These are phyloP conservation scores for Kodamaea suecica DNA, from an alignment of 1,139 yeast species.

Conservation along the genomic window DNA sequence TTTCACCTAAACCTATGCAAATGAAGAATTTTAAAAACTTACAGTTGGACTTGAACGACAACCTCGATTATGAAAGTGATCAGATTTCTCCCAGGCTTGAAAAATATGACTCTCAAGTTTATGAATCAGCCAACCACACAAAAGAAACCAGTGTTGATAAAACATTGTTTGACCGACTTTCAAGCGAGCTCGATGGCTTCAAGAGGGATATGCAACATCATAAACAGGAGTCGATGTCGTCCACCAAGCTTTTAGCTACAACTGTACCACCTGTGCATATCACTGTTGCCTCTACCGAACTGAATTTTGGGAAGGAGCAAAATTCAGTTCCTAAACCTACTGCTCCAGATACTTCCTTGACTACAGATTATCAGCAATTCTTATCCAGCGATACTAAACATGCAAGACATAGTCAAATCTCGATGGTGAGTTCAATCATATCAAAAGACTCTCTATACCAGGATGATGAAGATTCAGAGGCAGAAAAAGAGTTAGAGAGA, in stretches of 20 bases:
- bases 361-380: slow-evolving; percentile 32
- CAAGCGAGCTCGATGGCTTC: slow-evolving; percentile 31
- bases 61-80: slow-evolving; percentile 7
- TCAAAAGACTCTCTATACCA: slow-evolving; percentile 32
- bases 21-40: slow-evolving; percentile 32
- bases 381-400: slow-evolving; percentile 15
- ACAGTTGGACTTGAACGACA: slow-evolving; percentile 23
- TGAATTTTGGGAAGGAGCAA: slow-evolving; percentile 6
- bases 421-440: slow-evolving; percentile 45
- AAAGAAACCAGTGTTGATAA: slow-evolving; percentile 1
- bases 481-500: slow-evolving; percentile 39
- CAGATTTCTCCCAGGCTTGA: slow-evolving; percentile 12
- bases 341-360: slow-evolving; percentile 11
- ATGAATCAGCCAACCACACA: slow-evolving; percentile 3
- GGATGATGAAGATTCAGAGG: slow-evolving; percentile 34
- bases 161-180: slow-evolving; percentile 18
- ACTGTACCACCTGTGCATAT: slow-evolving; percentile 13
- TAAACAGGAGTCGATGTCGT: slow-evolving; percentile 11
- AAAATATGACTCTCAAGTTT: slow-evolving; percentile 5
- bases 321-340: slow-evolving; percentile 1
- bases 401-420: slow-evolving; percentile 33
- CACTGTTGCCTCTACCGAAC: slow-evolving; percentile 1
- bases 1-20: slow-evolving; percentile 14
- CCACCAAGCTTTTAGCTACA: neutral
- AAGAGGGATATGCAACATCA: slow-evolving; percentile 29